Conservation (phyloP, 2,329 filamentous ascomycete genomes). For the Penicillium freii region DNA sequence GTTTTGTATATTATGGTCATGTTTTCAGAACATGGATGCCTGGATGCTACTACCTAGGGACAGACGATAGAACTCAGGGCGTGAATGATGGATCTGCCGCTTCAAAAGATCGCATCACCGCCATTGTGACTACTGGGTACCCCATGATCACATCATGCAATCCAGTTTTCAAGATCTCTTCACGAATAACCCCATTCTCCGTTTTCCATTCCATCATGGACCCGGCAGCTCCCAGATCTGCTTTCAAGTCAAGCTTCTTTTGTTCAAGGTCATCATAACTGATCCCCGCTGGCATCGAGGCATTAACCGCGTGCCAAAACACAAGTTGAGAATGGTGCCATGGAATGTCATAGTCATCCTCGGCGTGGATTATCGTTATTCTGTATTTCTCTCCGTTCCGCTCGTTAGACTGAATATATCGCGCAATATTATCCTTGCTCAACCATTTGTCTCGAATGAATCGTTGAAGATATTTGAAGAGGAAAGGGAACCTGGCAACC, state of each 20-base stretch:
- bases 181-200: constrained; percentile 49
- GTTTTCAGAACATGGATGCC: neutral
- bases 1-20: too few species aligned
- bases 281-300: constrained; percentile 39
- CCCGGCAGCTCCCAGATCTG: constrained; percentile 50
- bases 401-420: constrained; percentile 11
- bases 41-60: rapidly evolving
- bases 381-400: constrained; percentile 25
- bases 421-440: constrained; percentile 12
- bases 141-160: constrained; percentile 60
- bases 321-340: constrained; percentile 20
- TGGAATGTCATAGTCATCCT: constrained; percentile 38
- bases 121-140: constrained; percentile 54
- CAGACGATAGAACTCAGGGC: neutral
- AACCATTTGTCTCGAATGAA: constrained; percentile 15
- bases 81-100: constrained; percentile 14
- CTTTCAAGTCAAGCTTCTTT: constrained; percentile 42
- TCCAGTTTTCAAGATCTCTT: constrained; percentile 57
- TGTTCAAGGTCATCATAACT: constrained; percentile 48
- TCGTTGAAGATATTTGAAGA: constrained; percentile 12
- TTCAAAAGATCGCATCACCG: constrained; percentile 51
- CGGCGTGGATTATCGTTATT: constrained; percentile 36
- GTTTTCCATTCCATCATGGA: constrained; percentile 51
- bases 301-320: constrained; percentile 55
- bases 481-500: constrained; percentile 47